Base-by-base conservation (phyloP, 2,329 filamentous ascomycete genomes). In the Fusarium continuum region DNA sequence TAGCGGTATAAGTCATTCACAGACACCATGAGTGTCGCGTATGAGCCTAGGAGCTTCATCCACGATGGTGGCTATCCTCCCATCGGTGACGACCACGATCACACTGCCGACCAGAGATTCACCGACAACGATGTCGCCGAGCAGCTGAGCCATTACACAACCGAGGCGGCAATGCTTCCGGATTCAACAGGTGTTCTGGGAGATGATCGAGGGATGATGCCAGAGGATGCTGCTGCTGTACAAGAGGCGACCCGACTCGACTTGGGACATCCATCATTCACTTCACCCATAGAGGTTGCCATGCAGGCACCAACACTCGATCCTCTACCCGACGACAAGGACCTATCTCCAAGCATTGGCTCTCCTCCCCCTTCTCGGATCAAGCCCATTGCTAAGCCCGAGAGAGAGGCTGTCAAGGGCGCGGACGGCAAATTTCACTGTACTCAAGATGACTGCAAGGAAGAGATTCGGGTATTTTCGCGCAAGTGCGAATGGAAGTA, bases 401-500 rank as follows among this genome's bases (percentile, higher is more conserved):
- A 85, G 25, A 83, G 87, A 26, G 77, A 83, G 32, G 80, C 82
- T 0, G 77, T 77, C 5, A 88, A 87, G 76, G 92, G 92, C 66
- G 74, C 80, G 1, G 84, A 91, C 20, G 91, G 91, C n/a, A 89
- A 91, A 72, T 95, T 89, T 70, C 83, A 88, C 52, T 97, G 94
- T 76, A 87, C 86, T 14, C 86, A 87, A 66, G 77, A 83, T 0
- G 88, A 89, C 52, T 97, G 93, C 70, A 83, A 80, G 11, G 86
- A 89, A 47, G 82, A 88, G 6, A 71, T 82, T 6, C 84, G 82
- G 38, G 84, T 84, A 11, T 98, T 97, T 73, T 83, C 86, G 50
- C 86, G 93, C 64, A 94, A 92, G 68, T 97, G 93, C 79, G 93
- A 97, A 79, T 97, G 92, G 92, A 96, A 90, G 92, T 95, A 81